A percentile compares a stretch with the other conserved stretches of the same genome.
Conservation (phyloP, 371 early-diverging fungal genomes). For the Rhizopus sp. region DNA sequence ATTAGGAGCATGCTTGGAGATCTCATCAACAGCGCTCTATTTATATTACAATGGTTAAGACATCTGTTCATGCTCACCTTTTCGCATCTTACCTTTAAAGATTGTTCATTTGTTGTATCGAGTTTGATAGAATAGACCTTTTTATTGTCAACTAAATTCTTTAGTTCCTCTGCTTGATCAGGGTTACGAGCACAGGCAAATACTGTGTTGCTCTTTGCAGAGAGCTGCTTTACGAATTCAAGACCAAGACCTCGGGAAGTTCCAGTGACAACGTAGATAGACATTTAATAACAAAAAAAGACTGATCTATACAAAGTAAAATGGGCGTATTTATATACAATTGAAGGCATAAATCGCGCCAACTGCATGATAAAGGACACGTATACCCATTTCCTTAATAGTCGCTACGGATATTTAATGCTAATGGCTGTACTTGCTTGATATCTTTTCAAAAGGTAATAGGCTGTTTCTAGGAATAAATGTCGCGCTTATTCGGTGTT, state of each 20-base stretch:
- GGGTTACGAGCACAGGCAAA: conserved; percentile 29
- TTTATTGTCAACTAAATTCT: conserved; percentile 23
- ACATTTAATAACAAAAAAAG: background rate
- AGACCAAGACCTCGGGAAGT: conserved; percentile 32
- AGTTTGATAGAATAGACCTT: conserved; percentile 16
- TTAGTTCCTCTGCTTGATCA: conserved; percentile 13
- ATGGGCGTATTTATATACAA: too few relatives aligned
- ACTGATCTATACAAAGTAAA: too few relatives aligned
- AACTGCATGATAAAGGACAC: too few relatives aligned
- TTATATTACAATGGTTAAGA: background rate
- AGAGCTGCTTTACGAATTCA: conserved; percentile 29
- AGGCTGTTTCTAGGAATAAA: too few relatives aligned
- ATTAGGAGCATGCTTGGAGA: conserved; percentile 18
- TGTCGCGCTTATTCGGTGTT: too few relatives aligned
- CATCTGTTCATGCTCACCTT: too few relatives aligned
- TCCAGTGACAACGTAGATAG: conserved; percentile 24
- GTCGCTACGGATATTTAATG: too few relatives aligned
- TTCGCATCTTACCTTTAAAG: conserved; percentile 19
- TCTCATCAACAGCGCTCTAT: conserved; percentile 27
- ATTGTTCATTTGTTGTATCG: conserved; percentile 14
- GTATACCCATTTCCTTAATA: too few relatives aligned
- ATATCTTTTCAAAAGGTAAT: too few relatives aligned
- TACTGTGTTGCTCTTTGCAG: conserved; percentile 16
- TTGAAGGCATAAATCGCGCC: too few relatives aligned
- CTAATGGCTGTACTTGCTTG: too few relatives aligned